Evolutionary conservation across 2,329 filamentous ascomycete genomes (phyloP), one percentile per base, ranked within the genome.

Genomic region (Aspergillus japonicus): DNA sequence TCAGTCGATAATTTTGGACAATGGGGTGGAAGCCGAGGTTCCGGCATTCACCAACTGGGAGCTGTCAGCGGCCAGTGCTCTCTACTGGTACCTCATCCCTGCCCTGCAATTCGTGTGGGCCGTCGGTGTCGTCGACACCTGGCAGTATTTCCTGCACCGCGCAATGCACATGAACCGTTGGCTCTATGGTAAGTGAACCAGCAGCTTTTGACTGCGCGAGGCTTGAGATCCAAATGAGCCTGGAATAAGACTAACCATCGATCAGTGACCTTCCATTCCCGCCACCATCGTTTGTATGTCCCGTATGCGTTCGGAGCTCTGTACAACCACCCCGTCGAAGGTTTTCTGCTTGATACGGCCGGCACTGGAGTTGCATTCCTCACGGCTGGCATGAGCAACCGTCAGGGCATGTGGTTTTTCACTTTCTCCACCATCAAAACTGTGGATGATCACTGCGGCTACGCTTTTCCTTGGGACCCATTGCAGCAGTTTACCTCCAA

Each of bases 81-180:
- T 96, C 65, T 98, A 98, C 80, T 89, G 90, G 82, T 78, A 87
- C 63, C 73, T 88, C 44, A 83, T 98, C 63, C 95, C 95, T 0
- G 83, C 80, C 3, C 57, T 94, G 52, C 94, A 98, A 75, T 90
- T 96, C 72, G 78, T 85, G 59, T 71, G 90, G 53, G 95, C 88
- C 24, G 84, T 94, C 61, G 79, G 86, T 64, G 82, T 96, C 65
- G 85, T 98, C 67, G 95, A 99, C 78, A 95, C 92, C 49, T 99
- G 95, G 95, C 94, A 99, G 75, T 99, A 99, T 80, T 96, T 97
- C 78, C 84, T 94, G 69, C 95, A 99, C 78, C 91, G 95, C 44
- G 85, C 89, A 59, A 99, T 99, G 95, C 95, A 99, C 78, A 83
- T 95, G 81, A 97, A 98, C 81, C 93, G 91, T 77, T 98, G 91